Evolutionary conservation across 345 rosid genomes (phyloP).

Genomic region (Linum usitatissimum): DNA sequence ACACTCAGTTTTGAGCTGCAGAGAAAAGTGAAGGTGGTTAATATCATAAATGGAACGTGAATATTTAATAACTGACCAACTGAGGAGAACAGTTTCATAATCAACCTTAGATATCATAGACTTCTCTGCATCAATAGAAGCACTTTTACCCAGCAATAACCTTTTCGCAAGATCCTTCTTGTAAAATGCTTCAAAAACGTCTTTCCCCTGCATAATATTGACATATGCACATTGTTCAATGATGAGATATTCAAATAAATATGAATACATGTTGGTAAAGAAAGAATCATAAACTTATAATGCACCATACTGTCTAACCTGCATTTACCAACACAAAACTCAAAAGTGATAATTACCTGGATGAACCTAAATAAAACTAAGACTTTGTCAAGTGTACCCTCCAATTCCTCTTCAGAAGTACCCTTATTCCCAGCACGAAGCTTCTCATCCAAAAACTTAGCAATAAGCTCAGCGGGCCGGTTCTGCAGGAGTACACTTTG

Average conservation of each 20-base stretch:
- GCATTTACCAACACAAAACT: too few species aligned
- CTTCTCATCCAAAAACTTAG: slow-evolving; percentile 95
- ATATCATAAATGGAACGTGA: slow-evolving; percentile 4
- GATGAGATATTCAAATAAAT: too few species aligned
- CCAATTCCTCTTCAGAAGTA: slow-evolving; percentile 98
- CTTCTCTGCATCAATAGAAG: slow-evolving; percentile 97
- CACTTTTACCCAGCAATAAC: slow-evolving; percentile 87
- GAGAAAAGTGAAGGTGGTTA: slow-evolving; percentile 20
- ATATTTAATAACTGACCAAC: neutral
- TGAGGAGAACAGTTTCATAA: neutral
- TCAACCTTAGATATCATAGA: slow-evolving; percentile 96
- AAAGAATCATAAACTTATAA: too few species aligned
- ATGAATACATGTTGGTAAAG: too few species aligned
- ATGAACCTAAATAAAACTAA: slow-evolving; percentile 94
- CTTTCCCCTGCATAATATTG: slow-evolving; percentile 58
- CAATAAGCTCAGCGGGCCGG: slow-evolving; percentile 95
- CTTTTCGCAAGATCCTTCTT: slow-evolving; percentile 99
- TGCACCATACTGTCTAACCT: too few species aligned
- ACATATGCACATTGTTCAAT: too few species aligned
- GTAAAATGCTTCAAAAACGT: slow-evolving; percentile 96
- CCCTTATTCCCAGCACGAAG: slow-evolving; percentile 99
- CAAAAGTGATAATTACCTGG: slow-evolving; percentile 41
- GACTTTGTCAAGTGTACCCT: slow-evolving; percentile 92
- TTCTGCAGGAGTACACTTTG: slow-evolving; percentile 35
- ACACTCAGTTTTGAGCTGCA: slow-evolving; percentile 96